Conservation (phyloP, 2,329 filamentous ascomycete species). For the Exophiala viscosa region DNA sequence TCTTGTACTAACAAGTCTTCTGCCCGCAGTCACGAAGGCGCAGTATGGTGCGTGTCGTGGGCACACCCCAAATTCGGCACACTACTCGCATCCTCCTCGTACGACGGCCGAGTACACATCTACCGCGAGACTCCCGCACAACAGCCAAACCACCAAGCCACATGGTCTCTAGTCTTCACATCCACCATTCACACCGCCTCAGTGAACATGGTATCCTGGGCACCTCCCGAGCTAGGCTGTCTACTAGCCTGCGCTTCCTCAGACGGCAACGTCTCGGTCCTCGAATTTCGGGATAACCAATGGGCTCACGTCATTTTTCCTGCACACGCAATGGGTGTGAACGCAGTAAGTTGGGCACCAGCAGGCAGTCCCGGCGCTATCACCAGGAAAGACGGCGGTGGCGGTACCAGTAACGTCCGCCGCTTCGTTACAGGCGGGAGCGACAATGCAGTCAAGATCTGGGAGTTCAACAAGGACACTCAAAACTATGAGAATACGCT, state of each 20-base stretch:
- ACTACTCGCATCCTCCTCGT: constrained; percentile 90
- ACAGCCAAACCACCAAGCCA: constrained; percentile 36
- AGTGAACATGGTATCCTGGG: constrained; percentile 95
- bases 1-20: background rate
- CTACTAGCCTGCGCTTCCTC: constrained; percentile 91
- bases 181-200: constrained; percentile 91
- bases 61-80: constrained; percentile 98
- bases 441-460: constrained; percentile 91
- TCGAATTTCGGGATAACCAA: constrained; percentile 95
- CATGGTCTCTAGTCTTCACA: constrained; percentile 86
- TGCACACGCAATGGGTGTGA: constrained; percentile 90
- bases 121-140: constrained; percentile 69
- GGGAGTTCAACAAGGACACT: constrained; percentile 67
- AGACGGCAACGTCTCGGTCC: constrained; percentile 86
- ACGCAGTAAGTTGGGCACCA: constrained; percentile 93
- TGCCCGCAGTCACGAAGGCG: constrained; percentile 80
- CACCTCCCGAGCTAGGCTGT: constrained; percentile 93
- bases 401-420: constrained; percentile 53
- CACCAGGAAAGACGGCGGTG: constrained; percentile 65
- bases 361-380: constrained; percentile 79
- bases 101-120: constrained; percentile 97
- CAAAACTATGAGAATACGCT: constrained; percentile 51
- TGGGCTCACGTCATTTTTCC: constrained; percentile 87
- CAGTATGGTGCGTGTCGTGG: constrained; percentile 97
- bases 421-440: constrained; percentile 93